These are phyloP conservation scores for maize (Zea mays) DNA, from an alignment of 176 grass and related monocot species.

Conservation along the genomic window Zm-B73-REFERENCE-NAM-5.0 NC_050096.1:83535501-83536000, in stretches of 20 bases:
- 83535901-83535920: constrained; percentile 77
- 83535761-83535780: background rate
- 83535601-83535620: background rate
- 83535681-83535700: constrained; percentile 29
- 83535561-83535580: background rate
- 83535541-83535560: background rate
- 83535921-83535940: constrained; percentile 78
- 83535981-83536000: constrained; percentile 42
- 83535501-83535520: background rate
- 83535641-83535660: constrained; percentile 27
- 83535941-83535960: constrained; percentile 53
- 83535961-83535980: constrained; percentile 36
- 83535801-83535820: constrained; percentile 32
- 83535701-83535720: constrained; percentile 16
- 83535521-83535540: background rate
- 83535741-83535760: constrained; percentile 18
- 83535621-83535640: background rate
- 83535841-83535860: constrained; percentile 28
- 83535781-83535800: background rate
- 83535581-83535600: background rate
- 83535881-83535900: constrained; percentile 63
- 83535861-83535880: constrained; percentile 67
- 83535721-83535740: constrained; percentile 28
- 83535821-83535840: constrained; percentile 19
- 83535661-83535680: constrained; percentile 27